Evolutionary conservation across 2,329 filamentous ascomycete species (phyloP), one percentile per base, ranked within the genome.

Genomic region (Aspergillus fijiensis): DNA sequence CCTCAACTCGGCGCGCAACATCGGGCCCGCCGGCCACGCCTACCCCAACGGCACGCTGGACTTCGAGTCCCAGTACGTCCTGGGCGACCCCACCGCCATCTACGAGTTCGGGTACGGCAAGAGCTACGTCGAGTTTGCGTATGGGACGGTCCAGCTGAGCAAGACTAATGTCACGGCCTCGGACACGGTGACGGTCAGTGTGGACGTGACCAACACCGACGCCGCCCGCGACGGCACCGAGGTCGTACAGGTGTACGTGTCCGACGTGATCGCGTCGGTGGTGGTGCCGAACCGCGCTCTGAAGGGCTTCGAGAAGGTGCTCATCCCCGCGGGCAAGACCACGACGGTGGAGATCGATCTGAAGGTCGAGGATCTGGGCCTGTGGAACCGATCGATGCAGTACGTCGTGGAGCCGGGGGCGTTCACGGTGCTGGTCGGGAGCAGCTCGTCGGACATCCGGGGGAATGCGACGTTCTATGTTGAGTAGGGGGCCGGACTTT

Each of bases 331-430:
- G 2, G 87, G 87, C 0, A 79, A 85, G 70, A 88, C 83, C 1
- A 77, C 82, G 62, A 82, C 76, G 39, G 81, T 84, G 0, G 69
- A 76, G 35, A 77, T 89, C 27, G 78, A 82, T 19, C 67, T 87
- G 21, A 69, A 80, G 31, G 78, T 86, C 3, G 66, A 71, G 21
- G 78, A 84, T 51, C 72, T 85, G 63, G 84, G 84, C 0, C 67
- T 87, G 7, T 87, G 85, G 85, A 77, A 85, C 70, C 66, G 75
- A 12, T 78, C 74, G 35, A 89, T 90, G 86, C 77, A 87, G 72
- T 91, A 91, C 72, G 87, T 90, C 25, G 88, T 92, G 42, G 89
- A 92, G 80, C 84, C 84, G 3, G 89, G 89, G 1, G 82, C 87
- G 47, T 92, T 91, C 71, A 74, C 81, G 5, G 77, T 90, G 10